Conservation (phyloP, 2,329 filamentous ascomycete species). For the Alternaria triticimaculans region DNA sequence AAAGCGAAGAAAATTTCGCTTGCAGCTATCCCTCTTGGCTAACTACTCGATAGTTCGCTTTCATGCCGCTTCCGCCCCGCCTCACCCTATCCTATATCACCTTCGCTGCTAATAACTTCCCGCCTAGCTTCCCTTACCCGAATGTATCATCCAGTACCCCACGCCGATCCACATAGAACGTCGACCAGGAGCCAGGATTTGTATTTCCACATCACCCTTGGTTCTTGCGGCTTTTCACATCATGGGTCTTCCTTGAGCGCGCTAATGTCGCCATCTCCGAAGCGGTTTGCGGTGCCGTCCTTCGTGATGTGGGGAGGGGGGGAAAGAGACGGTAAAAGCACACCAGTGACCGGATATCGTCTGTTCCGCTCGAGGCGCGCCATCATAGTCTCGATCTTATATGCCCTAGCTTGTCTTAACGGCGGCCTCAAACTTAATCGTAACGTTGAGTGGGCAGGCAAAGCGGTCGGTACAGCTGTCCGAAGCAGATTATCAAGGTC, state of each 20-base stretch:
- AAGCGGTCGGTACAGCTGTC: not conserved
- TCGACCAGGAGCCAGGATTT: not conserved
- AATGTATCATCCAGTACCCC: not conserved
- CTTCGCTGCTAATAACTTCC: not conserved
- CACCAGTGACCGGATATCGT: not conserved
- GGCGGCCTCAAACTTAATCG: not conserved
- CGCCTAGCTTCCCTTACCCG: not conserved
- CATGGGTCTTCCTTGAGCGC: constrained; percentile 2
- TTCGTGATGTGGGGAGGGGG: not conserved
- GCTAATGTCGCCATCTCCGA: not conserved
- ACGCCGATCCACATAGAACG: not conserved
- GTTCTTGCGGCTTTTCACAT: not conserved
- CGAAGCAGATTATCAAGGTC: not conserved
- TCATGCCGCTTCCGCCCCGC: constrained; percentile 3
- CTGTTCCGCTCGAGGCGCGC: not conserved
- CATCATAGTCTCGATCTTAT: not conserved
- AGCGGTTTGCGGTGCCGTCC: not conserved
- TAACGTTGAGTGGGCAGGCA: not conserved
- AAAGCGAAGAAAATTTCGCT: not conserved
- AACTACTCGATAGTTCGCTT: not conserved
- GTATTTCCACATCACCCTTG: not conserved
- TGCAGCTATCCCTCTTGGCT: not conserved
- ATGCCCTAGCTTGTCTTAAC: not conserved
- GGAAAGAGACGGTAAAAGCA: not conserved
- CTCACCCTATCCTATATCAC: not conserved